Conservation (phyloP, 208 protist species). For the Leishmania guyanensis region DNA sequence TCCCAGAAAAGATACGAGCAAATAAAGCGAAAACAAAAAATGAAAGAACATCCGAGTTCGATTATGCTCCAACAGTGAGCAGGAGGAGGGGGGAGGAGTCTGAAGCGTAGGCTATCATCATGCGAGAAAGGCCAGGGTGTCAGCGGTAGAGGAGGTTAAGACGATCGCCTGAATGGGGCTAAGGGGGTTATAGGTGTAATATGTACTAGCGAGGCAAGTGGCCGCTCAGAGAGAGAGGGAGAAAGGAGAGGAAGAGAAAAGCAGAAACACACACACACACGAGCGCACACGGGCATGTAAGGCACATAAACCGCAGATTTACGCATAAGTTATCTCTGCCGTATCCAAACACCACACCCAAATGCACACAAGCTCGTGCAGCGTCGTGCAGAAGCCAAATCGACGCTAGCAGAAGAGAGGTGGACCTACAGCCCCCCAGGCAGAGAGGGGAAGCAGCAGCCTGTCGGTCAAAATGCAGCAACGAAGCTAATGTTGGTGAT, state of each 20-base stretch:
- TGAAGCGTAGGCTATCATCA: neutral
- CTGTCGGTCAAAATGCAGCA: neutral
- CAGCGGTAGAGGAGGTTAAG: neutral
- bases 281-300: neutral
- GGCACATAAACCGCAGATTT: neutral
- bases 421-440: neutral
- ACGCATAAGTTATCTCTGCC: neutral
- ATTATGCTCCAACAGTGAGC: neutral
- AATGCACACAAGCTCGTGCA: neutral
- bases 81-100: neutral
- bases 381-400: neutral
- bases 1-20: neutral
- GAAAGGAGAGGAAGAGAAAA: too few relatives aligned
- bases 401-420: neutral
- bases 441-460: neutral
- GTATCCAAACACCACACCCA: neutral
- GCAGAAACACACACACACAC: neutral
- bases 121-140: too few relatives aligned
- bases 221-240: neutral
- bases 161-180: neutral
- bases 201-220: neutral
- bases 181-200: neutral
- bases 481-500: neutral
- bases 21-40: neutral
- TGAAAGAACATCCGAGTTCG: neutral